These are phyloP conservation scores for Diaporthe sp. DNA, from an alignment of 2,329 filamentous ascomycete genomes.

Conservation along the genomic window DNA sequence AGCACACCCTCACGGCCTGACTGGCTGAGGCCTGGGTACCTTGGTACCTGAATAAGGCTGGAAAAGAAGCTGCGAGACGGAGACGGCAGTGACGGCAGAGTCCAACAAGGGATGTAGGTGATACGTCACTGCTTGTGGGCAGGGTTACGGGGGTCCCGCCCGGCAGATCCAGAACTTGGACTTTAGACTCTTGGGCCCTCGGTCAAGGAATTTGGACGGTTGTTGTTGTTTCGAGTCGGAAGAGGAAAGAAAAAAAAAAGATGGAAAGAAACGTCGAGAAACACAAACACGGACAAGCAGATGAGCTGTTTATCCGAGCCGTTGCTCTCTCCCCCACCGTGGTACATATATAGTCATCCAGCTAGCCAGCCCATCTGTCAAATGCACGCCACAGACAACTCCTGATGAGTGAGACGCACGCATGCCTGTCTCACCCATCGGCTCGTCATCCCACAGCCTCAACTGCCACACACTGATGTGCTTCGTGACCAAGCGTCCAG, in stretches of 20 bases:
- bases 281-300: neutral
- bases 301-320: neutral
- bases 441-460: neutral
- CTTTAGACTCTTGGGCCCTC: neutral
- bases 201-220: neutral
- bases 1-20: neutral
- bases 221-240: neutral
- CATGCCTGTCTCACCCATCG: neutral
- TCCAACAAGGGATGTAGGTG: slow-evolving; percentile 10
- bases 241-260: neutral
- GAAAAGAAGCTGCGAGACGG: slow-evolving; percentile 18
- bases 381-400: neutral
- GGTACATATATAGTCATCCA: neutral
- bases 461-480: neutral
- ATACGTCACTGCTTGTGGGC: slow-evolving; percentile 15
- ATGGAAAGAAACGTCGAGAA: neutral
- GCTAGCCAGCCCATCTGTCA: neutral
- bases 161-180: slow-evolving; percentile 7
- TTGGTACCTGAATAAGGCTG: slow-evolving; percentile 16
- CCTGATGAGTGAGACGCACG: no score
- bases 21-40: no score
- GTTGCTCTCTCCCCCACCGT: neutral
- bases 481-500: slow-evolving; percentile 6
- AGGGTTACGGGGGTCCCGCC: slow-evolving; percentile 1
- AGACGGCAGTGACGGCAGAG: slow-evolving; percentile 27